phyloP scores from a whole-genome alignment of 768 basidiomycete genomes.

The Exsudoporus frostii region DNA sequence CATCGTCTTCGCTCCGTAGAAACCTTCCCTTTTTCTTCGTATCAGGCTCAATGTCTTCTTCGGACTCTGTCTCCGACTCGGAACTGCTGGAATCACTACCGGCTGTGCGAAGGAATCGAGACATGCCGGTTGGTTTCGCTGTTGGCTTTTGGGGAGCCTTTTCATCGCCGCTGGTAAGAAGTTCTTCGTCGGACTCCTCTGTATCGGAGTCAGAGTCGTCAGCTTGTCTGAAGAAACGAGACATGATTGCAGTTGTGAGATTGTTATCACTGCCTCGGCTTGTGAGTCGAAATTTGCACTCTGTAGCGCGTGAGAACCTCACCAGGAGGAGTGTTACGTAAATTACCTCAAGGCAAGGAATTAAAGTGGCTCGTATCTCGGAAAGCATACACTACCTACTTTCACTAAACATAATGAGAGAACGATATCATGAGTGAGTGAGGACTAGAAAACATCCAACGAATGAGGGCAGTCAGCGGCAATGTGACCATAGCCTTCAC shows the following conservation, averaged over 20 bases:
- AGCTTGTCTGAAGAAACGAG: conserved; percentile 85
- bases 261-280: conserved; percentile 21
- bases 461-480: conserved; percentile 82
- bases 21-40: conserved; percentile 42
- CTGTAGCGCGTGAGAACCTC: conserved; percentile 14
- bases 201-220: conserved; percentile 78
- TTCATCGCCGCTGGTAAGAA: conserved; percentile 71
- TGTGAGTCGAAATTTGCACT: conserved; percentile 14
- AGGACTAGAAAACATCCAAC: conserved; percentile 75
- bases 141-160: conserved; percentile 43
- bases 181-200: conserved; percentile 71
- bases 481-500: conserved; percentile 75
- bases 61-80: conserved; percentile 50
- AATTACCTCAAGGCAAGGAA: neutral
- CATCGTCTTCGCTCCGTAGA: conserved; percentile 44
- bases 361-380: conserved; percentile 10
- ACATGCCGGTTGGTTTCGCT: conserved; percentile 48
- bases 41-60: conserved; percentile 54
- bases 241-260: conserved; percentile 48
- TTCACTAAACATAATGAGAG: conserved; percentile 9
- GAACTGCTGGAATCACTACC: conserved; percentile 55
- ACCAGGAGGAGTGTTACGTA: conserved; percentile 13
- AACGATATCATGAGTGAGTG: conserved; percentile 4
- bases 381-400: conserved; percentile 20
- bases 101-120: conserved; percentile 69